Base-by-base conservation (phyloP, 441 rosid species). In the Erodium chrysanthum region DNA sequence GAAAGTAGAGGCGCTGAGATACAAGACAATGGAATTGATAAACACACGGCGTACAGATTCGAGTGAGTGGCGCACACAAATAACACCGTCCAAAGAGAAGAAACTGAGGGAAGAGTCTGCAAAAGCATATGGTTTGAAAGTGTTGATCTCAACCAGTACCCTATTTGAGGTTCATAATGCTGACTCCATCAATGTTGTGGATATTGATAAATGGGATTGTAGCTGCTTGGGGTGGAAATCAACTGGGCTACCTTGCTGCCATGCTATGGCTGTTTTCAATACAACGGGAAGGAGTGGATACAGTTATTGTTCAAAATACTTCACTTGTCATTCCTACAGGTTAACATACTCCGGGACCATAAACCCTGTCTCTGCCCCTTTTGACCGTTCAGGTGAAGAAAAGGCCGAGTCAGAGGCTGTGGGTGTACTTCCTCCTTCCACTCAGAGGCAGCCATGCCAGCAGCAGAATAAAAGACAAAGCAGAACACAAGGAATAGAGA, bases 141-240 rank as follows among this genome's bases (percentile, higher is more conserved):
- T 88, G 40, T 75, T 87, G 75, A 80, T 88, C 73, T 92, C 96
- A 17, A 84, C 96, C 8, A 96, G 87, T 73, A 85, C 85, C 0
- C 78, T 92, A 11, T 88, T 90, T 17, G 98, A 92, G 82, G 98
- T 92, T 77, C 98, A 90, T 25, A 54, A 54, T 8, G 91, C 83
- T 29, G 84, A 80, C 27, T 82, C 83, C 21, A 88, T 81, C 42
- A 81, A 88, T 64, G 89, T 90, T 54, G 96, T 92, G 48, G 93
- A 92, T 76, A 76, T 87, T 29, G 69, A 74, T 22, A 88, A 83
- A 73, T 72, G 73, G 73, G 82, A 81, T 5, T 92, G 98, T 71
- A 92, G 86, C 68, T 92, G 98, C 79, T 76, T 76, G 63, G 80
- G 70, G 69, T 92, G 96, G 98, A 83, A 85, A 72, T 66, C 82